phyloP scores from a whole-genome alignment of 768 basidiomycete species.

The Leccinellum luteum region DNA sequence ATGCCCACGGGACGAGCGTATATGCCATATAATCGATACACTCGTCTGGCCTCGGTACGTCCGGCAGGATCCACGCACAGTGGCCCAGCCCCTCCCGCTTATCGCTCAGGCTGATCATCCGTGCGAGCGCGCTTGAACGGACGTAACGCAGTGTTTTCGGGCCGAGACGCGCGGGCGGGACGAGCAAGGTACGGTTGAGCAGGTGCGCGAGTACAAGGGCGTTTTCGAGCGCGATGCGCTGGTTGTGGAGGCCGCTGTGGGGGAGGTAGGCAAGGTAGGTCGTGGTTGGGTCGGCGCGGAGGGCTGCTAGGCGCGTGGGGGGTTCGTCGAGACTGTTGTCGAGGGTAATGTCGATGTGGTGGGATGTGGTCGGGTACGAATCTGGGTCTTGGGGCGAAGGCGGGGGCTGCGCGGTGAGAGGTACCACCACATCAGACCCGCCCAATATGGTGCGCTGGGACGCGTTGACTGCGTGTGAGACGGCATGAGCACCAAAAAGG shows the following conservation, averaged over 20 bases:
- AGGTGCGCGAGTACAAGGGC: constrained; percentile 68
- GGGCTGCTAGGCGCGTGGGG: constrained; percentile 3
- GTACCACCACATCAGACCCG: background rate
- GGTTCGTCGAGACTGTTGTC: constrained; percentile 30
- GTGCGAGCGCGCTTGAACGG: constrained; percentile 47
- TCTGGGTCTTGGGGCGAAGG: background rate
- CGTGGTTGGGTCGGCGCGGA: constrained; percentile 28
- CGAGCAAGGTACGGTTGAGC: constrained; percentile 73
- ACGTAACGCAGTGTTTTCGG: constrained; percentile 57
- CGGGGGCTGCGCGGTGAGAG: background rate
- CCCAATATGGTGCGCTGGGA: constrained; percentile 12
- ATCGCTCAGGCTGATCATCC: constrained; percentile 44
- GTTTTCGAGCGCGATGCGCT: constrained; percentile 84
- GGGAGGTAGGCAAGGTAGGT: constrained; percentile 73
- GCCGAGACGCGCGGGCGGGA: constrained; percentile 75
- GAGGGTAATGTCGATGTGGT: constrained; percentile 18
- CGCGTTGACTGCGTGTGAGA: constrained; percentile 14
- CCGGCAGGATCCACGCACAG: constrained; percentile 40
- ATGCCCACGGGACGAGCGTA: constrained; percentile 67
- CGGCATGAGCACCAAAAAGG: constrained; percentile 16
- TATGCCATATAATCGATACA: constrained; percentile 61
- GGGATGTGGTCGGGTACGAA: background rate
- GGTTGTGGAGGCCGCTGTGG: constrained; percentile 84
- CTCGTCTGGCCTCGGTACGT: constrained; percentile 45
- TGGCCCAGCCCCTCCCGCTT: constrained; percentile 49